Evolutionary conservation across 225 moss, liverwort and hornwort species (phyloP).

Genomic region (Lunularia cruciata): DNA sequence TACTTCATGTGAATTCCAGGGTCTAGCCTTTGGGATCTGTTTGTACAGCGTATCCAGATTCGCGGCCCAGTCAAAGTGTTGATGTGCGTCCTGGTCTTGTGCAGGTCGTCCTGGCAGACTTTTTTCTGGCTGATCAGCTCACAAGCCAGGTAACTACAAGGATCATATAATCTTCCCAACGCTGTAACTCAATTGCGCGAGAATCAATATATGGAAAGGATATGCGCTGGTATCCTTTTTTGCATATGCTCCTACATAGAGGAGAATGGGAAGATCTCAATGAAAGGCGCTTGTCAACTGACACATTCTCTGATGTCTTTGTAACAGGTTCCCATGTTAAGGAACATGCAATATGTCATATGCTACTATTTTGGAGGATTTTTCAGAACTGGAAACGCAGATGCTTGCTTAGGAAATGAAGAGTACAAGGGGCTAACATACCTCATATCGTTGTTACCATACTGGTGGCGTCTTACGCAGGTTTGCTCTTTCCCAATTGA

Average conservation of each 20-base stretch:
- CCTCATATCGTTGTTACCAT: conserved; percentile 74
- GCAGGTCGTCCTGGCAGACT: conserved; percentile 88
- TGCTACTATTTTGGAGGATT: conserved; percentile 84
- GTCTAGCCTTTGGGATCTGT: too few species aligned
- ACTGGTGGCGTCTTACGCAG: conserved; percentile 91
- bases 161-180: too few species aligned
- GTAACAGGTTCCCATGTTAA: conserved; percentile 54
- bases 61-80: not conserved
- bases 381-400: conserved; percentile 50
- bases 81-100: not conserved
- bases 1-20: too few species aligned
- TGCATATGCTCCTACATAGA: too few species aligned
- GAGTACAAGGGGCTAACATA: conserved; percentile 61
- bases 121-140: conserved; percentile 90
- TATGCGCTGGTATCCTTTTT: too few species aligned
- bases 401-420: conserved; percentile 45
- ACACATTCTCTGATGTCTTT: not conserved
- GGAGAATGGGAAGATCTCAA: too few species aligned
- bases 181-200: too few species aligned
- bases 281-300: too few species aligned
- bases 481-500: conserved; percentile 35
- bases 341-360: conserved; percentile 74
- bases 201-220: too few species aligned
- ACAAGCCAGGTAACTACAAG: conserved; percentile 72
- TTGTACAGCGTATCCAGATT: too few species aligned